Base-by-base conservation (phyloP, 2,329 filamentous ascomycete genomes). In the Graphium sp. region DNA sequence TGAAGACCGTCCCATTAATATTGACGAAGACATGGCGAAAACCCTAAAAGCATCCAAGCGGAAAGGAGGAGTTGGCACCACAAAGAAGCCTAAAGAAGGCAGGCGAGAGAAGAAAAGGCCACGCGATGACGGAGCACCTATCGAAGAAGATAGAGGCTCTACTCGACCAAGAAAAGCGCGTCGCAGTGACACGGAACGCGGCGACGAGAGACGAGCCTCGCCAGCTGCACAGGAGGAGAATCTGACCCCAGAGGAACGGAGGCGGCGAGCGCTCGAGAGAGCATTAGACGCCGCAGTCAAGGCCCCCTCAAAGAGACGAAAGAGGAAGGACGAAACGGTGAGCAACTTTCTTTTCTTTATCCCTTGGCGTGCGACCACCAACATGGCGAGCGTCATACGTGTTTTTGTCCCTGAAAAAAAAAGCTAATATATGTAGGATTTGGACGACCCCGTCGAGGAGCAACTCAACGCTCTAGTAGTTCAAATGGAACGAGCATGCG, bases 281-380 rank as follows among this genome's bases (percentile, higher is more conserved):
- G 79, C 81, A 32, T 82, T 95, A 56, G 82, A 93, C 49, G 80
- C 80, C 32, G 84, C 85, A 1, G 61, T 92, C 41, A 91, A 91
- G 58, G 39, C 42, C 8, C 65, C 60, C 31, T 82, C 81, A 42
- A 66, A 74, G 37, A 65, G 77, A 40, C 87, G 82, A 61, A 82
- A 82, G 60, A 80, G 46, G 85, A 89, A 33, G 28, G 36, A 29
- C 22, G 36, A 37, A 13, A 23, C 26, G 24, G 36, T 37, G 26
- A n/a, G 28, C 26, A 9, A n/a, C 16, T 13, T 22, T 12, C 7
- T 21, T 18, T 3, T 26, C 14, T 13, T 23, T 17, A 26, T 24
- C 14, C n/a, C 17, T n/a, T 10, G n/a, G 17, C 4, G 12, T 1
- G 21, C 7, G 9, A 19, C 3, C 7, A 23, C 16, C 15, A 27